Conservation (phyloP, 345 rosid species). For the Eucalyptus microcorys region DNA sequence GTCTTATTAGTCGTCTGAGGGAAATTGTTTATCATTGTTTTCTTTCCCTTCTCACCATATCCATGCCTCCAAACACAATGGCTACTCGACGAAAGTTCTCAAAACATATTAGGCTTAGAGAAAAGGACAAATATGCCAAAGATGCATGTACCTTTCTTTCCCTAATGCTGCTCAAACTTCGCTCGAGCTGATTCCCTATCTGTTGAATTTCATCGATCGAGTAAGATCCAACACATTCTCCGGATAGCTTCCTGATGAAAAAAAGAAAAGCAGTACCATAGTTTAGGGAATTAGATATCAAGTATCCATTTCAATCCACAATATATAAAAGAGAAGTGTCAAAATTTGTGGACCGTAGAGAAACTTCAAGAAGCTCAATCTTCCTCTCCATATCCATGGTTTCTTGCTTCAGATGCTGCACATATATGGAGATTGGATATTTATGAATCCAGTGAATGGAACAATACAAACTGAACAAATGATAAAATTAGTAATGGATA, state of each 20-base stretch:
- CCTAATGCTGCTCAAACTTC: conserved; percentile 36
- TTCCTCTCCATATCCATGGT: conserved; percentile 16
- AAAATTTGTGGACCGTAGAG: conserved; percentile 17
- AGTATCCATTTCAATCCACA: neutral
- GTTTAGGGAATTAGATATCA: neutral
- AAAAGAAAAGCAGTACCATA: neutral
- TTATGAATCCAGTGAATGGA: neutral
- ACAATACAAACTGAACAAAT: neutral
- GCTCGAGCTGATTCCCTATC: conserved; percentile 27
- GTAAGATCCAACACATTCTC: conserved; percentile 27
- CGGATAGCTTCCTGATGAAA: conserved; percentile 38
- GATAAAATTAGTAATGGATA: neutral
- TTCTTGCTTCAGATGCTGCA: conserved; percentile 37
- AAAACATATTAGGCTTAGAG: neutral
- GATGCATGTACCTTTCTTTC: conserved; percentile 33
- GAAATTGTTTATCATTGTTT: neutral
- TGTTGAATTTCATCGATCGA: conserved; percentile 26
- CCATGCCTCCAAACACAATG: neutral
- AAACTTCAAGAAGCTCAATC: conserved; percentile 41
- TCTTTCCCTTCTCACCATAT: neutral
- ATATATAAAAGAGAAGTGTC: neutral
- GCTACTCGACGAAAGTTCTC: neutral
- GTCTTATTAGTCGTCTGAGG: neutral
- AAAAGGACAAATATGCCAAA: neutral
- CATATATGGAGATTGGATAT: neutral